Evolutionary conservation across 129 eudicot species (phyloP), one percentile per base, ranked within the genome.

Genomic region (Centrapalus pauciflorus): DNA sequence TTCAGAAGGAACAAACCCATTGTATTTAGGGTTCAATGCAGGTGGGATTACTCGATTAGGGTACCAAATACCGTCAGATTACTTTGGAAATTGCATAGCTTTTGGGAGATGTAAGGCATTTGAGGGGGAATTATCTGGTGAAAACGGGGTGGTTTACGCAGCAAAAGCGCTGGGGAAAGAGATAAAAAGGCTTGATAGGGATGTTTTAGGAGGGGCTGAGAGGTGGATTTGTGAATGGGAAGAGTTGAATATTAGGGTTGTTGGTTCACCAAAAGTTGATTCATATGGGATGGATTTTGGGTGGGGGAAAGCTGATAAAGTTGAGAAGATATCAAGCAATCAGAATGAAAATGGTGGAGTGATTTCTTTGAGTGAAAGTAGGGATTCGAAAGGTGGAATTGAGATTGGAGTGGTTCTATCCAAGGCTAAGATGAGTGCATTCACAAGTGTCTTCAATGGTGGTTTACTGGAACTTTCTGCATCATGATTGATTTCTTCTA

Each of bases 181-280:
- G 46, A 70, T 82, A 2, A 78, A 69, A 63, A 72, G 67, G 29
- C 63, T 82, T 52, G 77, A 77, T 43, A 37, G 40, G 57, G 78
- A 74, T 16, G 80, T 74, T 56, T 41, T 82, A 24, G 80, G 71
- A 25, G 83, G 80, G 25, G 76, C 64, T 4, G 76, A 77, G 46
- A 64, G 38, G 55, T 82, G 87, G 87, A 74, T 82, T 28, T 2
- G 49, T 27, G 78, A 77, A 9, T 77, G 83, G 87, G 69, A 78
- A 21, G 71, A 66, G 25, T 40, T 63, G 32, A 64, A 74, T 55
- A 28, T 78, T 57, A 77, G 52, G 76, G 59, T 82, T 68, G 70
- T 77, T 34, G 87, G 87, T 13, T 82, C 87, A 41, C 87, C 87
- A 8, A 82, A 82, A 66, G 83, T 82, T 56, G 81, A 82, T 41